Evolutionary conservation across 163 green algal species (phyloP).

Genomic region (Scenedesmus sp.): DNA sequence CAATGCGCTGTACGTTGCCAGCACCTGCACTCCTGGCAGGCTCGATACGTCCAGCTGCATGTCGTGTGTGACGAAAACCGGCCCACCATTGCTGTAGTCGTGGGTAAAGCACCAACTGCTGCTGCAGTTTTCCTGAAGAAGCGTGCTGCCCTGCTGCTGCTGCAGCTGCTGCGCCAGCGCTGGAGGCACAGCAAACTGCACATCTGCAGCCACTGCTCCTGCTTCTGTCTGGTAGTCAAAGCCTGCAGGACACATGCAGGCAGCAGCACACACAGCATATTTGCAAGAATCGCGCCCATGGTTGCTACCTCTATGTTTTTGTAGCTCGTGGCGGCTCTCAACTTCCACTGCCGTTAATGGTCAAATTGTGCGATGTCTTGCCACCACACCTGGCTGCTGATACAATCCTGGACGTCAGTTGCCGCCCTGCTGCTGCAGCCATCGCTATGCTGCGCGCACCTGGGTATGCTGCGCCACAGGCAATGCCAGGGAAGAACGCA

Average conservation of each 20-base stretch:
- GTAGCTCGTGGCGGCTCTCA: background rate
- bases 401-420: background rate
- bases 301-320: background rate
- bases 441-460: slow-evolving; percentile 15
- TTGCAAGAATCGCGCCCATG: background rate
- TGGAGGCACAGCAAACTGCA: slow-evolving; percentile 58
- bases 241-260: slow-evolving; percentile 35
- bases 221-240: slow-evolving; percentile 71
- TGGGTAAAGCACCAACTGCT: slow-evolving; percentile 44
- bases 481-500: slow-evolving; percentile 77
- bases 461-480: slow-evolving; percentile 59
- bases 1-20: slow-evolving; percentile 57
- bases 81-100: slow-evolving; percentile 81
- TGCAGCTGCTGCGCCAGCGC: slow-evolving; percentile 2
- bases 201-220: slow-evolving; percentile 64
- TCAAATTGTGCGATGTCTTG: background rate
- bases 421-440: background rate
- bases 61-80: slow-evolving; percentile 49
- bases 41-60: background rate
- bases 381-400: background rate
- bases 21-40: slow-evolving; percentile 40
- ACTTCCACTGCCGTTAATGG: background rate
- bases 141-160: slow-evolving; percentile 34
- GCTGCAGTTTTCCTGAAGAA: background rate
- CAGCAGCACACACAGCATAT: background rate